A percentile compares a stretch with the other conserved stretches of the same genome.
phyloP scores from a whole-genome alignment of 2,329 filamentous ascomycete species.

The Penicillium sp. region DNA sequence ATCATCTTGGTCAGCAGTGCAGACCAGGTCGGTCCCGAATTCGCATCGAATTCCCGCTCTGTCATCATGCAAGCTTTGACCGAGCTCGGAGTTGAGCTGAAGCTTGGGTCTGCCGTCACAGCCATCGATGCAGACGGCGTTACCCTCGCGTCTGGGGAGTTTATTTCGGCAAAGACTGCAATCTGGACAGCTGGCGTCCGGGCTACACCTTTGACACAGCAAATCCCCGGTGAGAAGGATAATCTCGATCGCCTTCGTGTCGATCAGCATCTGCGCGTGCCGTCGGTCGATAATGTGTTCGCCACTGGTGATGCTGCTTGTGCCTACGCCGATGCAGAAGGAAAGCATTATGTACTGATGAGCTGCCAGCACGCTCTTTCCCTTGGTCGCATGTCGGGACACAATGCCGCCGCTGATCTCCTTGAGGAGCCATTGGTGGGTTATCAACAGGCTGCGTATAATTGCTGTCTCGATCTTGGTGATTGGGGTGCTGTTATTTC shows the following conservation, averaged over 20 bases:
- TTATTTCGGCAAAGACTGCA: constrained; percentile 33
- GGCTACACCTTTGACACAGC: constrained; percentile 34
- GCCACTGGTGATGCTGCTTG: constrained; percentile 38
- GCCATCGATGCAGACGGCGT: constrained; percentile 28
- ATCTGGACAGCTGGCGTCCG: constrained; percentile 42
- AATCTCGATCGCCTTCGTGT: constrained; percentile 30
- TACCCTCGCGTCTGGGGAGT: constrained; percentile 29
- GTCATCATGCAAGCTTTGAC: constrained; percentile 32
- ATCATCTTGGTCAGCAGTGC: constrained; percentile 5
- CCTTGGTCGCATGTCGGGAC: constrained; percentile 36
- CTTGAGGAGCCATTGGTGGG: constrained; percentile 21
- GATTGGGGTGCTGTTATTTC: constrained; percentile 22
- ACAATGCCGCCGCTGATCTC: constrained; percentile 39
- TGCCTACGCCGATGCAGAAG: constrained; percentile 19
- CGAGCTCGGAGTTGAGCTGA: constrained; percentile 30
- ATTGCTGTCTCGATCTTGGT: constrained; percentile 41
- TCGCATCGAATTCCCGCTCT: constrained; percentile 36
- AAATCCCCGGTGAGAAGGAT: constrained; percentile 34
- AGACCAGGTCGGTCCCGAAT: constrained; percentile 31
- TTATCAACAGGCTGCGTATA: constrained; percentile 35
- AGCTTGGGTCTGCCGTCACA: constrained; percentile 28
- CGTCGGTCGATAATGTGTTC: constrained; percentile 23
- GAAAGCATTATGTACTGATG: constrained; percentile 33
- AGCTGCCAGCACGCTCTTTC: constrained; percentile 42
- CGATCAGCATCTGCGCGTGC: constrained; percentile 29